These are phyloP conservation scores for Saccharomycopsis capsularis DNA, from an alignment of 805 yeast species.

Conservation along the genomic window DNA sequence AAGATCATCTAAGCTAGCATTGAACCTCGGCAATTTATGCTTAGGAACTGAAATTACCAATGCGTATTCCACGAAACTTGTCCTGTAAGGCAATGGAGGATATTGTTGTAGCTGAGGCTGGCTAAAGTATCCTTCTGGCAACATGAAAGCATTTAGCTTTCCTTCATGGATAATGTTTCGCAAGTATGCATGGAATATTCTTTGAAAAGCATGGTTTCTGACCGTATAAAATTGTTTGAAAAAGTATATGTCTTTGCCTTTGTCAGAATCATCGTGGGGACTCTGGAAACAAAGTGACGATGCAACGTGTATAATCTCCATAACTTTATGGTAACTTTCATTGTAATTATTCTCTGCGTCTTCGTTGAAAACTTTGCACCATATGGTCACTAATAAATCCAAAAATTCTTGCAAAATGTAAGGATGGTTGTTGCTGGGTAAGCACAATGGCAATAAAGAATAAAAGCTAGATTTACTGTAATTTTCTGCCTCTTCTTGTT, in stretches of 20 bases:
- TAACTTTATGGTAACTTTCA: not conserved
- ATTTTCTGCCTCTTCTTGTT: not conserved
- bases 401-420: conserved; percentile 33
- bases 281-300: conserved; percentile 30
- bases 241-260: conserved; percentile 24
- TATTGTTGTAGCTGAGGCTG: conserved; percentile 25
- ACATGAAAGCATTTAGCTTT: not conserved
- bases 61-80: conserved; percentile 30
- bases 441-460: conserved; percentile 29
- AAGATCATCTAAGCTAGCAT: conserved; percentile 28
- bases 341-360: not conserved
- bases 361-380: conserved; percentile 7
- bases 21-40: not conserved
- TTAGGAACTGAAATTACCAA: conserved; percentile 31
- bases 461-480: conserved; percentile 25
- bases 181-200: conserved; percentile 30
- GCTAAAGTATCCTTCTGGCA: too few species aligned
- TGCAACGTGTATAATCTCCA: conserved; percentile 31
- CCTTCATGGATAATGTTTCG: conserved; percentile 19
- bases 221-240: conserved; percentile 29
- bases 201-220: conserved; percentile 31
- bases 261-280: conserved; percentile 16
- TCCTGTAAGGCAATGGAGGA: conserved; percentile 31
- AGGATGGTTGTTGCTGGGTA: conserved; percentile 32
- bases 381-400: conserved; percentile 30